Evolutionary conservation across 257 asterid genomes (phyloP).

Genomic region (Galeopsis tetrahit): DNA sequence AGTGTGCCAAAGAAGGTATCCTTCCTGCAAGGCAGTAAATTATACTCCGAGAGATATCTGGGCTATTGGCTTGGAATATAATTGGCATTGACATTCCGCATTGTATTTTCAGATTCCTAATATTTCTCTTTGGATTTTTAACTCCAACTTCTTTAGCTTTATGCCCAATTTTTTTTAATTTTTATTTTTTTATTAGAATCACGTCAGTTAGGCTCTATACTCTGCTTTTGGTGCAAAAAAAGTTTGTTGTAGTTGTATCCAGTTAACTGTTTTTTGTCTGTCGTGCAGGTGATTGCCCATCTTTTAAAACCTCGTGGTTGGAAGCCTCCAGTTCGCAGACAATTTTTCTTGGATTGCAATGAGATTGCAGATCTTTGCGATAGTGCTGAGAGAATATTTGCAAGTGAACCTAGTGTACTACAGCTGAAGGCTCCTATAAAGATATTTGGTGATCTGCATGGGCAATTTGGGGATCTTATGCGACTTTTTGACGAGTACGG

Average conservation of each 20-base stretch:
- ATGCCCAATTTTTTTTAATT: conserved; percentile 22
- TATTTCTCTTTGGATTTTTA: conserved; percentile 15
- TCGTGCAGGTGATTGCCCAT: conserved; percentile 81
- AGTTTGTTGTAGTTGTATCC: conserved; percentile 22
- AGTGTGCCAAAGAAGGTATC: conserved; percentile 95
- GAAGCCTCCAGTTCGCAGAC: conserved; percentile 98
- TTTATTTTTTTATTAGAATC: neutral
- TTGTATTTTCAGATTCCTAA: conserved; percentile 17
- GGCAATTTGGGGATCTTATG: conserved; percentile 99
- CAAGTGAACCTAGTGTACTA: conserved; percentile 90
- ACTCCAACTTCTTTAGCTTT: conserved; percentile 11
- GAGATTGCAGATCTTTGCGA: conserved; percentile 99
- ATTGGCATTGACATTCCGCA: conserved; percentile 1
- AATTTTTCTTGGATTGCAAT: conserved; percentile 96
- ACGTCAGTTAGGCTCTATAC: neutral
- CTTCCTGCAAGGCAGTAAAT: conserved; percentile 5
- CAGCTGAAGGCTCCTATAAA: conserved; percentile 96
- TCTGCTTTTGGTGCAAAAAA: conserved; percentile 26
- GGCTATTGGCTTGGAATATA: neutral
- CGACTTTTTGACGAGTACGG: conserved; percentile 99
- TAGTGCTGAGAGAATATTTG: conserved; percentile 90
- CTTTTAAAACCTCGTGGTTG: conserved; percentile 99
- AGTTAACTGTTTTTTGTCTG: conserved; percentile 26
- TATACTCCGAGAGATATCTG: conserved; percentile 5
- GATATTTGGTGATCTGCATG: conserved; percentile 98